Evolutionary conservation across 345 rosid genomes (phyloP).

Genomic region (Aethionema arabicum): DNA sequence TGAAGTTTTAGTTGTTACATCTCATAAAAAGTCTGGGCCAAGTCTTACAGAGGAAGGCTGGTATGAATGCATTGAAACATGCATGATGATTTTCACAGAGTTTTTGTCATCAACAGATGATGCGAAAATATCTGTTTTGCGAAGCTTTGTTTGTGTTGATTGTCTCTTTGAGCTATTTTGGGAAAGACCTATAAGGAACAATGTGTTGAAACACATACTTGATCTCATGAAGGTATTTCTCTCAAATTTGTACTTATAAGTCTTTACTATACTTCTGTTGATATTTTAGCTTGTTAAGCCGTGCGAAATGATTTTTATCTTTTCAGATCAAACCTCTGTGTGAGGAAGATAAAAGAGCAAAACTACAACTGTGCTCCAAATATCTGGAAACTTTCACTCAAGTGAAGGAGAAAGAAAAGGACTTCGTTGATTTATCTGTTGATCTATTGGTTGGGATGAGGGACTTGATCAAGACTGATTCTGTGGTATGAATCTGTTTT

Average conservation of each 20-base stretch:
- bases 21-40: slow-evolving; percentile 39
- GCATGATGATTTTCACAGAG: slow-evolving; percentile 58
- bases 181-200: slow-evolving; percentile 67
- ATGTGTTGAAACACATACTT: slow-evolving; percentile 61
- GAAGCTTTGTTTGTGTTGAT: slow-evolving; percentile 59
- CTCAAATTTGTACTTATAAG: slow-evolving; percentile 9
- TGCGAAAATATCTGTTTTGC: slow-evolving; percentile 60
- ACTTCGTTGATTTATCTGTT: slow-evolving; percentile 60
- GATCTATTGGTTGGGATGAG: slow-evolving; percentile 82
- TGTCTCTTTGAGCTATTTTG: slow-evolving; percentile 88
- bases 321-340: slow-evolving; percentile 57
- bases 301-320: slow-evolving; percentile 11
- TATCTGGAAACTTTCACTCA: slow-evolving; percentile 86
- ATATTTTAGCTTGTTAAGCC: slow-evolving; percentile 18
- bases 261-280: slow-evolving; percentile 8
- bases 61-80: slow-evolving; percentile 60
- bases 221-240: slow-evolving; percentile 79
- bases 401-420: slow-evolving; percentile 72
- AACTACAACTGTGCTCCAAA: slow-evolving; percentile 74
- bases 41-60: slow-evolving; percentile 42
- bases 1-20: slow-evolving; percentile 34
- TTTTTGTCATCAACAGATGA: slow-evolving; percentile 60
- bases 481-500: slow-evolving; percentile 46
- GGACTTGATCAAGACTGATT: slow-evolving; percentile 63
- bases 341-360: slow-evolving; percentile 66